Conservation (phyloP, 2,329 filamentous ascomycete species). For the Pseudogymnoascus verrucosus region DNA sequence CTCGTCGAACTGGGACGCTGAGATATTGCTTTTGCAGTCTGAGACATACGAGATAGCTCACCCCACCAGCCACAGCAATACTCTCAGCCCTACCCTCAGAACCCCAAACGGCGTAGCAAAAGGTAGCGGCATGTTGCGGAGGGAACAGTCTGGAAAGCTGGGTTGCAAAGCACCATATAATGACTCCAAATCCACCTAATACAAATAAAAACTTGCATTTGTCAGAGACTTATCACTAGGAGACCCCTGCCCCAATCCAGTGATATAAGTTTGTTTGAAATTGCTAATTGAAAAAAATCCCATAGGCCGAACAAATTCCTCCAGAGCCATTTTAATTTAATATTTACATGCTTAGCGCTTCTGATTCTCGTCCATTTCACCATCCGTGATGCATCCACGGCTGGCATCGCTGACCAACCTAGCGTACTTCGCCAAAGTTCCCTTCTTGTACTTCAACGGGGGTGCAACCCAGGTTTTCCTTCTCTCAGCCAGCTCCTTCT, state of each 20-base stretch:
- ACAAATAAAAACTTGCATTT: neutral
- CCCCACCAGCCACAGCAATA: neutral
- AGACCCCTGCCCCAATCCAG: neutral
- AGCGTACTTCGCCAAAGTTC: conserved; percentile 52
- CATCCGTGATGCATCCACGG: conserved; percentile 51
- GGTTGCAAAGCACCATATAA: neutral
- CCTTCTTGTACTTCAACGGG: conserved; percentile 48
- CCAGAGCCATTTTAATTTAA: neutral
- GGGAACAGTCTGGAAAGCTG: neutral
- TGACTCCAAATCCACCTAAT: neutral
- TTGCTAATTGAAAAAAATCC: conserved; percentile 1
- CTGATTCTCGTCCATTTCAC: conserved; percentile 10
- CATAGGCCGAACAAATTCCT: neutral
- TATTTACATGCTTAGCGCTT: neutral
- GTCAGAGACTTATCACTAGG: neutral
- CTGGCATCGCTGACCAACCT: conserved; percentile 47
- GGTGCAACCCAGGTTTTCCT: conserved; percentile 45
- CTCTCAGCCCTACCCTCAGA: neutral
- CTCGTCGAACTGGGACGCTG: neutral
- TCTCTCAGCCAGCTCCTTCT: conserved; percentile 42
- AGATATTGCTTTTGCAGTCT: neutral
- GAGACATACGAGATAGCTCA: neutral
- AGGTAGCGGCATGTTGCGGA: neutral
- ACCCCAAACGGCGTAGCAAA: neutral
- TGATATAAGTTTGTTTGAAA: conserved; percentile 1